Conservation (phyloP, 2,329 filamentous ascomycete species). For the Metarhizium sp. region DNA sequence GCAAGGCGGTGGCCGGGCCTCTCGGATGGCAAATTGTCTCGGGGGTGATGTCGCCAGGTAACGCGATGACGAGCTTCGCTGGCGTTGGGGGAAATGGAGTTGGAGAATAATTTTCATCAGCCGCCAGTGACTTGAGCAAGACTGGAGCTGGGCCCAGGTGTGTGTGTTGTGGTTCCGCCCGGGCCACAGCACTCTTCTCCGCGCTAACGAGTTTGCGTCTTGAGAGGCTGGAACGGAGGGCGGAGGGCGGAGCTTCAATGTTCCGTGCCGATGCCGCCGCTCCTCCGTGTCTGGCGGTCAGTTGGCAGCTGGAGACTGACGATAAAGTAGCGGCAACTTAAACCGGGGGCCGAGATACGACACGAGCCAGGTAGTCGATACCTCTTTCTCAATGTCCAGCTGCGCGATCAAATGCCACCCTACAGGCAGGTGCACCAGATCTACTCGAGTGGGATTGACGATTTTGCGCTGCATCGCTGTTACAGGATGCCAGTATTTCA, state of each 20-base stretch:
- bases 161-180: neutral
- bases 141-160: neutral
- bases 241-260: neutral
- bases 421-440: too few species aligned
- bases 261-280: neutral
- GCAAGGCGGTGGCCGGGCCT: conserved; percentile 14
- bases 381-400: too few species aligned
- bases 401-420: too few species aligned
- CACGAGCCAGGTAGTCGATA: too few species aligned
- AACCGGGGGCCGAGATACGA: too few species aligned
- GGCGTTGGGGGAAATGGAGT: conserved; percentile 11
- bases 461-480: too few species aligned
- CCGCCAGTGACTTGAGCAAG: neutral
- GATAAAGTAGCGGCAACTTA: too few species aligned
- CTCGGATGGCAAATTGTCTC: conserved; percentile 13
- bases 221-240: too few species aligned
- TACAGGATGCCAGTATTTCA: too few species aligned
- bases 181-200: neutral
- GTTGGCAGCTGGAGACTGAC: neutral
- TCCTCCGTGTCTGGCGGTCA: neutral
- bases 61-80: conserved; percentile 23
- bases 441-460: too few species aligned
- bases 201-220: neutral
- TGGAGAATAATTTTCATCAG: conserved; percentile 28
- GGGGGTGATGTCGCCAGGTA: conserved; percentile 18